Evolutionary conservation across 352 stramenopile genomes (phyloP).

Genomic region (Phytophthora europaea): DNA sequence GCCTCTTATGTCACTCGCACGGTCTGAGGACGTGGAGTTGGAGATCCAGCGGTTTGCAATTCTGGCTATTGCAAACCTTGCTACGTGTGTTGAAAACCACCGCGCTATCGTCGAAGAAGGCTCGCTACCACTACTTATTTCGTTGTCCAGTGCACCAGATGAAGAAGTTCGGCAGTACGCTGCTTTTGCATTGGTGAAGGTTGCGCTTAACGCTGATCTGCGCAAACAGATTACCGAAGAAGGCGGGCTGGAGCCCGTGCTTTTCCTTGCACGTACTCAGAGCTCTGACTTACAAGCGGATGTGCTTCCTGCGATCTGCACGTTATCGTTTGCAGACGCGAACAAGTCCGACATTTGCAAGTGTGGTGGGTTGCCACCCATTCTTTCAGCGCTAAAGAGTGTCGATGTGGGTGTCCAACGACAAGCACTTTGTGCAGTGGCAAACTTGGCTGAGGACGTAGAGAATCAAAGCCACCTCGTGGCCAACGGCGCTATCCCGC

Average conservation of each 20-base stretch:
- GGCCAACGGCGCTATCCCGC: conserved; percentile 87
- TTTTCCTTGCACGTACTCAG: conserved; percentile 96
- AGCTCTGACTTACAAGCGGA: conserved; percentile 93
- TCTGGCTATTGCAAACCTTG: conserved; percentile 95
- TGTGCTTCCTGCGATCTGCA: conserved; percentile 93
- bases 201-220: conserved; percentile 96
- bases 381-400: conserved; percentile 86
- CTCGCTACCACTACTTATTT: conserved; percentile 95
- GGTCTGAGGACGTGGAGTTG: conserved; percentile 95
- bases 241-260: conserved; percentile 95
- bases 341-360: conserved; percentile 97
- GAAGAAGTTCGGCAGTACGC: conserved; percentile 96
- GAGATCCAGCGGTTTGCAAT: conserved; percentile 96
- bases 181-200: conserved; percentile 95
- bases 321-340: conserved; percentile 91
- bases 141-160: conserved; percentile 95
- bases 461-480: conserved; percentile 95
- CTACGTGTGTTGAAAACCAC: conserved; percentile 95
- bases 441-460: conserved; percentile 95
- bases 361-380: conserved; percentile 91
- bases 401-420: conserved; percentile 85
- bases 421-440: conserved; percentile 95
- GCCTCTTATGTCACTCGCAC: conserved; percentile 94
- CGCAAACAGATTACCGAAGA: conserved; percentile 96
- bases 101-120: conserved; percentile 94